A percentile compares a stretch with the other conserved stretches of the same genome.
Evolutionary conservation across 176 grass and related monocot species (phyloP).

Genomic region (Phyllostachys edulis): DNA sequence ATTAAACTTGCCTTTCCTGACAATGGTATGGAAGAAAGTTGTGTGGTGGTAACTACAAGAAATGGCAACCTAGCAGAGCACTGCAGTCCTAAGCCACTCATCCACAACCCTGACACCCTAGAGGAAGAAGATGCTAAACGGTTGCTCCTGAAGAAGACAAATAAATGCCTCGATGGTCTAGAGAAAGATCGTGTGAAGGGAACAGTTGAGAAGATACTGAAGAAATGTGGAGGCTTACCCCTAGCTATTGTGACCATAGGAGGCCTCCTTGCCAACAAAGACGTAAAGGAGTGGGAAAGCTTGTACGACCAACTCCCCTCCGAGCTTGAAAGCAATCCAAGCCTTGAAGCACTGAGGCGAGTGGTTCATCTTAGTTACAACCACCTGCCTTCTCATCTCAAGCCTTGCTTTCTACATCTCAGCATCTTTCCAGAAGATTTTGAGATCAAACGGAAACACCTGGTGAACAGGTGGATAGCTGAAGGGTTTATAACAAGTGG

Average conservation of each 20-base stretch:
- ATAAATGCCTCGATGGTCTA: not conserved
- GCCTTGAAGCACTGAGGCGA: not conserved
- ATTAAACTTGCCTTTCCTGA: no score
- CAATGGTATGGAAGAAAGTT: not conserved
- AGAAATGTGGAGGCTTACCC: conserved; percentile 24
- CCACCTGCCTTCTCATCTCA: conserved; percentile 23
- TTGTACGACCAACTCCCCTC: not conserved
- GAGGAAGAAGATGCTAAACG: not conserved
- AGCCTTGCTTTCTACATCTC: conserved; percentile 20
- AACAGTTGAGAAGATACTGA: not conserved
- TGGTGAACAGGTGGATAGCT: conserved; percentile 19
- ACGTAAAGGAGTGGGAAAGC: not conserved
- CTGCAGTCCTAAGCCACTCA: no score
- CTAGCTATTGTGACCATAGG: conserved; percentile 17
- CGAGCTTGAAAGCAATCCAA: conserved; percentile 11
- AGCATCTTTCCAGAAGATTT: conserved; percentile 31
- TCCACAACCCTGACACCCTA: no score
- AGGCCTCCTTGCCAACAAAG: not conserved
- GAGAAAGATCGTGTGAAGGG: not conserved
- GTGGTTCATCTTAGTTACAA: not conserved
- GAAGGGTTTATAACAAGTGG: not conserved
- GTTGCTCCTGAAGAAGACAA: not conserved
- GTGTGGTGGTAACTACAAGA: conserved; percentile 38
- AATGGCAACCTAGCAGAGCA: no score
- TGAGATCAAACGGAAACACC: not conserved